Percentiles rank a stretch among this genome's conserved stretches.
These are phyloP conservation scores for Emmonsiellopsis sp. DNA, from an alignment of 2,329 filamentous ascomycete species.

Conservation along the genomic window DNA sequence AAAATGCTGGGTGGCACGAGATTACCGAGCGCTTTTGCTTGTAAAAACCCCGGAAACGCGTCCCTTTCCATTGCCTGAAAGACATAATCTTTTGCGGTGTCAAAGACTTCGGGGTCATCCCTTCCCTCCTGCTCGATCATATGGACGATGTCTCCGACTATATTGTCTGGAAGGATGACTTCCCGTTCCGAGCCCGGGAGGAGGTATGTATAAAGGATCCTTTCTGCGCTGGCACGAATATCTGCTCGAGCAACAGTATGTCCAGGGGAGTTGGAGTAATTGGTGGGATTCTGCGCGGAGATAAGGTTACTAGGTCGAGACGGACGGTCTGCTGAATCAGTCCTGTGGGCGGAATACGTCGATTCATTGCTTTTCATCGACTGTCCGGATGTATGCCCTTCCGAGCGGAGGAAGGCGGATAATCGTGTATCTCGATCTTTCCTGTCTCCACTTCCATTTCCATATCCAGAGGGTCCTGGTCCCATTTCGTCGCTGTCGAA, in stretches of 20 bases:
- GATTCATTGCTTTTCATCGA: constrained; percentile 47
- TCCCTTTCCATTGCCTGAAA: constrained; percentile 99
- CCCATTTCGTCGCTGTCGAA: constrained; percentile 2
- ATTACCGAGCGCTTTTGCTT: constrained; percentile 92
- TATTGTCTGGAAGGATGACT: constrained; percentile 82
- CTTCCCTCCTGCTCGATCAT: constrained; percentile 84
- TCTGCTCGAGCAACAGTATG: constrained; percentile 82
- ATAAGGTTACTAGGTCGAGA: constrained; percentile 53
- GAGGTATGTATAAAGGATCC: constrained; percentile 96
- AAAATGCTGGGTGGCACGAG: constrained; percentile 86
- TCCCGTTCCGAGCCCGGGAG: constrained; percentile 93
- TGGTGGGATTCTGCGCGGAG: constrained; percentile 46
- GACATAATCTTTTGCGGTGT: constrained; percentile 95
- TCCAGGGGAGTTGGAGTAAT: constrained; percentile 72
- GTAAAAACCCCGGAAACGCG: constrained; percentile 93
- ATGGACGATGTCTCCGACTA: constrained; percentile 74
- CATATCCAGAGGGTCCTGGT: constrained; percentile 45
- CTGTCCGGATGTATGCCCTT: constrained; percentile 36
- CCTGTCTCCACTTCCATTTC: constrained; percentile 57
- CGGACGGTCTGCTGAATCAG: constrained; percentile 36
- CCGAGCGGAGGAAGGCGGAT: constrained; percentile 72
- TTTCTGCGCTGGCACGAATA: constrained; percentile 87
- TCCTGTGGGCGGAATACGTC: constrained; percentile 27
- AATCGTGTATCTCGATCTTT: constrained; percentile 79
- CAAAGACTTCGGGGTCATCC: constrained; percentile 95